phyloP scores from a whole-genome alignment of 2,329 filamentous ascomycete species.

The Talaromyces sp. region DNA sequence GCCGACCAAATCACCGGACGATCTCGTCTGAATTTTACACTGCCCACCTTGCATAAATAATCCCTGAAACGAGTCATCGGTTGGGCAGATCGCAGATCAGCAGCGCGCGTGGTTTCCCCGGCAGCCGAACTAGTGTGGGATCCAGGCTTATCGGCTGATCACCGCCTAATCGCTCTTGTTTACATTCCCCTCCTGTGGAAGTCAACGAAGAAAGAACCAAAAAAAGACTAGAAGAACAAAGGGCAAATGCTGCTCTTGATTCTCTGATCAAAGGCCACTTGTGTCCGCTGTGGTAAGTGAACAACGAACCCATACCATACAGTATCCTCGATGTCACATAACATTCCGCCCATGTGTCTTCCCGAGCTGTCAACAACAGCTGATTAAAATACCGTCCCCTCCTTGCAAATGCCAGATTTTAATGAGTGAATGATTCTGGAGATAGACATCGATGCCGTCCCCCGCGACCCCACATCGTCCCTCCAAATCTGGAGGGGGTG shows the following conservation, averaged over 20 bases:
- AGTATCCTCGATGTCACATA: slow-evolving; percentile 1
- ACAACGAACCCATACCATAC: neutral
- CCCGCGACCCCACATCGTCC: slow-evolving; percentile 42
- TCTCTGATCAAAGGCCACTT: slow-evolving; percentile 8
- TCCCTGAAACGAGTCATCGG: neutral
- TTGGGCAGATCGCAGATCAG: slow-evolving; percentile 4
- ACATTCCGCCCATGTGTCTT: slow-evolving; percentile 6
- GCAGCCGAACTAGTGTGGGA: slow-evolving; percentile 15
- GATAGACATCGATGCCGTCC: slow-evolving; percentile 43
- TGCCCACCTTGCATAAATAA: neutral
- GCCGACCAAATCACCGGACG: slow-evolving; percentile 15
- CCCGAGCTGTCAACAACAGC: slow-evolving; percentile 11
- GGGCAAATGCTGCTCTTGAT: slow-evolving; percentile 19
- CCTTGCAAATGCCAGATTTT: neutral
- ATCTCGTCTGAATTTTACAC: neutral
- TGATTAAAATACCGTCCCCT: neutral
- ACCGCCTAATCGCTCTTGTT: slow-evolving; percentile 17
- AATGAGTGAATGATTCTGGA: neutral
- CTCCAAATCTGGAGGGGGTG: slow-evolving; percentile 57
- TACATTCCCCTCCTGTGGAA: slow-evolving; percentile 12
- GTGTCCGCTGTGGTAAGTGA: slow-evolving; percentile 15
- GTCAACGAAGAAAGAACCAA: neutral
- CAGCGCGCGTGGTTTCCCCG: slow-evolving; percentile 23
- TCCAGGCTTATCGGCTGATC: slow-evolving; percentile 25
- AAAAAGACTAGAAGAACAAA: no score